Percentiles rank a stretch among this genome's conserved stretches.
Conservation (phyloP, 805 yeast species). For the Kodamaea hsintzibuensis region DNA sequence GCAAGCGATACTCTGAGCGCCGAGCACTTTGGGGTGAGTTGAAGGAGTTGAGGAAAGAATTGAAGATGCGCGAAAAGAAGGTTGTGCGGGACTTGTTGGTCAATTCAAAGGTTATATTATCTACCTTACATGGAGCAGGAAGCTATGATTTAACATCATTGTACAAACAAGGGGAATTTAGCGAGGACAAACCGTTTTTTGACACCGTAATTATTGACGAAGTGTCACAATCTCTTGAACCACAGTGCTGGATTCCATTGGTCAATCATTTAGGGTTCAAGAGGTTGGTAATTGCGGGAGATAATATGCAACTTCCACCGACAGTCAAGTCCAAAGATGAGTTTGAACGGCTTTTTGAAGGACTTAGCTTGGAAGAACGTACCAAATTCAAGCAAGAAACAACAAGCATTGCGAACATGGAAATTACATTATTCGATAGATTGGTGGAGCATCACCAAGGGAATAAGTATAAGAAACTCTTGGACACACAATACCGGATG, state of each 20-base stretch:
- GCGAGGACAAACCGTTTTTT: slow-evolving; percentile 46
- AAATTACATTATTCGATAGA: slow-evolving; percentile 79
- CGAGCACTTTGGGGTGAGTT: slow-evolving; percentile 67
- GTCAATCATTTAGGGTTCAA: slow-evolving; percentile 58
- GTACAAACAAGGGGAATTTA: slow-evolving; percentile 33
- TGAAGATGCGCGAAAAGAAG: slow-evolving; percentile 63
- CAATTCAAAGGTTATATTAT: slow-evolving; percentile 66
- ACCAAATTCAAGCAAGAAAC: slow-evolving; percentile 19
- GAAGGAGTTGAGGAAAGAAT: slow-evolving; percentile 68
- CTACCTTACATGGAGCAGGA: slow-evolving; percentile 90
- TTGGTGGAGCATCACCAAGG: slow-evolving; percentile 49
- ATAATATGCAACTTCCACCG: slow-evolving; percentile 89
- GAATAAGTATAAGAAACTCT: slow-evolving; percentile 51
- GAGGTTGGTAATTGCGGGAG: slow-evolving; percentile 84
- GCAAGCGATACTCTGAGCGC: slow-evolving; percentile 64
- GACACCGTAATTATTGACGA: slow-evolving; percentile 90
- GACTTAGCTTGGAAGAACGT: slow-evolving; percentile 18
- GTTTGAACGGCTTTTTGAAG: slow-evolving; percentile 11
- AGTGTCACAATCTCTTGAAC: slow-evolving; percentile 91
- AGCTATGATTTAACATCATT: slow-evolving; percentile 63
- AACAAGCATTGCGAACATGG: slow-evolving; percentile 47
- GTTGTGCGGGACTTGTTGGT: slow-evolving; percentile 58
- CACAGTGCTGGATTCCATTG: slow-evolving; percentile 95
- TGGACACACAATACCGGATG: slow-evolving; percentile 88
- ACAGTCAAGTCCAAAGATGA: slow-evolving; percentile 62